Base-by-base conservation (phyloP, 306 rosid species). In the Sphenostylis stenocarpa region DNA sequence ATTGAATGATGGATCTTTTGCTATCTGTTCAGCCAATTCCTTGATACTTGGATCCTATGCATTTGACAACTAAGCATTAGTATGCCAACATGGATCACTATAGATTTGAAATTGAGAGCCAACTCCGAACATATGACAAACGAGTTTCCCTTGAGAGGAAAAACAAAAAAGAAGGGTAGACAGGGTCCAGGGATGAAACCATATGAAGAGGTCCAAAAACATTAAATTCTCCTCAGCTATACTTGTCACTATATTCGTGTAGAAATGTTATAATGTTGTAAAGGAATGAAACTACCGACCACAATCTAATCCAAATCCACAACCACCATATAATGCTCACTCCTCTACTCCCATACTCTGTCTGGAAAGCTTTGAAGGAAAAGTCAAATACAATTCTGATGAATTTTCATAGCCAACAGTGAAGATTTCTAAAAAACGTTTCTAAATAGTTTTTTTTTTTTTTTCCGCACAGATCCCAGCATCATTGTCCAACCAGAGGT, bases 21-120 rank as follows among this genome's bases (percentile, higher is more conserved):
- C 90, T 80, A 96, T 92, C 84, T 95, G 97, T 82, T 95, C 97
- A 77, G 99, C 99, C 75, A 95, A 84, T 13, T 91, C 97, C 87
- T 95, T 95, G 83, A 95, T 87, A 83, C 97, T 95, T 80, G 99
- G 99, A 92, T 95, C 99, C 99, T 95, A 75, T 47, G 57, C 24
- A 84, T 57, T 71, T 29, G 41, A 55, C 79, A 84, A 16, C 48
- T 16, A 56, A 56, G 72, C 29, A 77, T 77, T 67, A 79, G 66
- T 61, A 57, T 63, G 63, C 19, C 62, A 7, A 34, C 44, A 76
- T 12, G 62, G 43, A 65, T 33, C 23, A 57, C 20, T 33, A 13
- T 39, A 62, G 52, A 21, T 47, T 57, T 70, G n/a, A 71, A 21
- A 78, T 57, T 69, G 41, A 67, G 10, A 4, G 53, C 8, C 56